Percentiles rank a stretch among this genome's conserved stretches.
phyloP scores from a whole-genome alignment of 768 basidiomycete genomes.

The Kondoa subrosea region DNA sequence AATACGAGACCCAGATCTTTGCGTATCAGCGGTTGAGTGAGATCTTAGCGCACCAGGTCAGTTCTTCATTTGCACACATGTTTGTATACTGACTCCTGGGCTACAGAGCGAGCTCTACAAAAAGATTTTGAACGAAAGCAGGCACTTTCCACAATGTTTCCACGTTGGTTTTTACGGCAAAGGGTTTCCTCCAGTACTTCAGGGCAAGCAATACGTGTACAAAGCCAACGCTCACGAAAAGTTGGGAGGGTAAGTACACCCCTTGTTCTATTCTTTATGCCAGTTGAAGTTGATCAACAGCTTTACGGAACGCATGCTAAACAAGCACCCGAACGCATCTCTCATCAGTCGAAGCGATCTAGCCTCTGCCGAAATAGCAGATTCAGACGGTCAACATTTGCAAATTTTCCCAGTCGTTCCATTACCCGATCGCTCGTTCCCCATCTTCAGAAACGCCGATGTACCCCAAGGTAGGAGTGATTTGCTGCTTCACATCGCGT shows the following conservation, averaged over 20 bases:
- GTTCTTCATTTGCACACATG: background rate
- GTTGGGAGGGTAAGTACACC: slow-evolving; percentile 44
- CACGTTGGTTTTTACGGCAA: slow-evolving; percentile 74
- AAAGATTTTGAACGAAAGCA: slow-evolving; percentile 23
- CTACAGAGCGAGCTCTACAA: slow-evolving; percentile 20
- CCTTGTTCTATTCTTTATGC: slow-evolving; percentile 42
- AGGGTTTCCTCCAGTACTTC: slow-evolving; percentile 66
- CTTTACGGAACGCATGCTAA: slow-evolving; percentile 80
- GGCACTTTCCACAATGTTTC: slow-evolving; percentile 46
- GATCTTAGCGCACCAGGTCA: slow-evolving; percentile 25
- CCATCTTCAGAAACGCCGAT: slow-evolving; percentile 41
- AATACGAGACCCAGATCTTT: slow-evolving; percentile 50
- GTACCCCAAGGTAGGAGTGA: slow-evolving; percentile 10
- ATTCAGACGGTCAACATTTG: slow-evolving; percentile 51
- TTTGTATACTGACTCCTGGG: background rate
- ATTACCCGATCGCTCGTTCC: slow-evolving; percentile 58
- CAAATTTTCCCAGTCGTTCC: slow-evolving; percentile 73
- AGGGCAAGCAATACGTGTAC: slow-evolving; percentile 77
- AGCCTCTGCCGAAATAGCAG: background rate
- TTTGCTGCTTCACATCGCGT: background rate
- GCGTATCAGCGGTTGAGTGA: slow-evolving; percentile 39
- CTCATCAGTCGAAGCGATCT: slow-evolving; percentile 43
- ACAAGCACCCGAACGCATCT: slow-evolving; percentile 67
- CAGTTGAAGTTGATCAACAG: slow-evolving; percentile 1
- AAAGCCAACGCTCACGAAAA: slow-evolving; percentile 93